Base-by-base conservation (phyloP, 257 asterid species). In the Capsicum rhomboideum region DNA sequence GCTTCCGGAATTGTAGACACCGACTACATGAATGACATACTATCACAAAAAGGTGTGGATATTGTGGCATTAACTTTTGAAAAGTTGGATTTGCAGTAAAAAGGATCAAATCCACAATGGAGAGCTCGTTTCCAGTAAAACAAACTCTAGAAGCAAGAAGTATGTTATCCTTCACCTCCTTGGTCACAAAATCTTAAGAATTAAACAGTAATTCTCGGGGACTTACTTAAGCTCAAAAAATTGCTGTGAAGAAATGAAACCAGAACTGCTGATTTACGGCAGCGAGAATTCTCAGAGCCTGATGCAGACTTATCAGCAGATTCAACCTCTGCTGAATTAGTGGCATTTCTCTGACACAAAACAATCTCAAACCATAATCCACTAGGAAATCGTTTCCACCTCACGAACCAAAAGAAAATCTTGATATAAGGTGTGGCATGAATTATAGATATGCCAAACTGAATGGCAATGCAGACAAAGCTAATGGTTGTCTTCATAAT, bases 231-330 rank as follows among this genome's bases (percentile, higher is more conserved):
- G 83, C 78, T 92, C 93, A 91, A 84, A 87, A 89, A 88, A 86
- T 95, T 95, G 95, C 98, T 91, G 91, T 87, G 97, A 85, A 97
- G 91, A 86, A 88, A 87, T 42, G 96, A 92, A 89, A 93, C 94
- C 90, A 92, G 88, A 85, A 82, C 55, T 28, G 85, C 68, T 16
- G 91, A 83, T 86, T 83, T 72, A 69, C 80, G 84, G 86, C 26
- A 23, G 78, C 26, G 87, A 71, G 88, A 85, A 63, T 89, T 59
- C 77, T 77, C 82, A 63, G 86, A 72, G 77, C 82, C 84, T 58
- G 88, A 82, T 52, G 67, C 82, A 69, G 83, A 75, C 28, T 71
- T 83, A 50, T 44, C 83, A 46, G 77, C 82, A 83, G 86, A 80
- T 80, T 69, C 85, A 28, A 40, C 72, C 40, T 86, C 91, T 52